Evolutionary conservation across 2,329 filamentous ascomycete species (phyloP), one percentile per base, ranked within the genome.

Genomic region (Phaeosphaeria sp.): DNA sequence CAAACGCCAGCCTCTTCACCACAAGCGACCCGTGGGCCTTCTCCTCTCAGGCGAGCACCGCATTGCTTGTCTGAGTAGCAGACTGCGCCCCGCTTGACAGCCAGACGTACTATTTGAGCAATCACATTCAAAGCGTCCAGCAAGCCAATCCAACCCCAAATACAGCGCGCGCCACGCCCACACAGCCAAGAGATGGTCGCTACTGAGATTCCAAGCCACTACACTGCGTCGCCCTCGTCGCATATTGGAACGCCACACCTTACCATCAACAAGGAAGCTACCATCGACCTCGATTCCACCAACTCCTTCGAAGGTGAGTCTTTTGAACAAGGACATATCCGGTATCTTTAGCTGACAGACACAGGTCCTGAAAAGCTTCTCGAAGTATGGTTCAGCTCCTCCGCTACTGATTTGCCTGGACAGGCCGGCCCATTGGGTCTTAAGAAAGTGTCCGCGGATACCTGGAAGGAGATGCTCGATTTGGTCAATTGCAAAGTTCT

Each of bases 401-500:
- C 90, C 70, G 85, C 93, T 50, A 83, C 87, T 64, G 84, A 89
- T 59, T 84, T 96, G 41, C 90, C 93, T 18, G 81, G 87, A 3
- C 85, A 88, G 52, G 89, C 89, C 55, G 86, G 88, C 63, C 87
- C 89, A 18, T 83, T 87, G 75, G 95, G 95, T 23, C 82, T 99
- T 74, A 98, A 98, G 83, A 87, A 89, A 7, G 93, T 99, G 33
- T 83, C 90, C 18, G 84, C 88, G 56, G 91, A 96, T 52, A 89
- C 87, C 50, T 99, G 95, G 95, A 96, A 96, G 78, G 89, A 89
- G 58, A 97, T 99, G 95, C 87, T 99, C 58, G 95, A 99, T 76
- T 85, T 97, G 74, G 95, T 99, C 80, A 96, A 97, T 78, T 99
- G 95, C 88, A 95, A 99, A 82, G 93, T 99, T 54, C 84, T 99